Base-by-base conservation (phyloP, 176 grass and related monocot genomes). In the Carex parvula region DNA sequence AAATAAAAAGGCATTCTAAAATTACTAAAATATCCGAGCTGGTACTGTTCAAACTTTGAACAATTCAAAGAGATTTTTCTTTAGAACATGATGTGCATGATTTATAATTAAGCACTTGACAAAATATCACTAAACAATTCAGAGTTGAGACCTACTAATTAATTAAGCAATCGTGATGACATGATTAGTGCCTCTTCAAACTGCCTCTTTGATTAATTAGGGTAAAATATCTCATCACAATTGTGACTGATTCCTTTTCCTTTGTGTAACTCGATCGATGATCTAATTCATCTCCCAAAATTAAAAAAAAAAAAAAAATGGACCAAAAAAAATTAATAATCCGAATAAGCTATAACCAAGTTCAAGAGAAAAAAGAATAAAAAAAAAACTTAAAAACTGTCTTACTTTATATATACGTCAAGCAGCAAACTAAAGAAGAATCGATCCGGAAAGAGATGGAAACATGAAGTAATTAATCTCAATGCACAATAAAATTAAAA, bases 161-260 rank as follows among this genome's bases (percentile, higher is more conserved):
- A n/a, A n/a, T 26, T 26, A 42, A 81, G 60, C 58, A 81, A 65
- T 53, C 80, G 60, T 83, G 80, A 83, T 68, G 80, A 50, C 80
- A 83, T 83, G 21, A 68, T 83, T 17, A 68, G 8, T 67, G 63
- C 60, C 80, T 83, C 24, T 83, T 83, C 18, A 83, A 83, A 65
- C 18, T 18, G 52, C 18, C 42, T 67, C 60, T 77, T 77, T 54
- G 22, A 32, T 77, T 55, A 56, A 73, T 70, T 24, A 11, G 4
- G 11, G 46, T 56, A 56, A 55, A 26, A 65, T 8, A 52, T 32
- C 13, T 81, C n/a, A 39, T 66, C 62, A 64, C 61, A 67, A 68
- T 14, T 83, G 80, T 41, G 24, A 64, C 79, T 81, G n/a, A 64
- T 81, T 64, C n/a, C 8, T 41, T 68, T 54, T 83, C 42, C 41